Evolutionary conservation across 2,329 filamentous ascomycete genomes (phyloP), one percentile per base, ranked within the genome.

Genomic region (Zymoseptoria pseudotritici): DNA sequence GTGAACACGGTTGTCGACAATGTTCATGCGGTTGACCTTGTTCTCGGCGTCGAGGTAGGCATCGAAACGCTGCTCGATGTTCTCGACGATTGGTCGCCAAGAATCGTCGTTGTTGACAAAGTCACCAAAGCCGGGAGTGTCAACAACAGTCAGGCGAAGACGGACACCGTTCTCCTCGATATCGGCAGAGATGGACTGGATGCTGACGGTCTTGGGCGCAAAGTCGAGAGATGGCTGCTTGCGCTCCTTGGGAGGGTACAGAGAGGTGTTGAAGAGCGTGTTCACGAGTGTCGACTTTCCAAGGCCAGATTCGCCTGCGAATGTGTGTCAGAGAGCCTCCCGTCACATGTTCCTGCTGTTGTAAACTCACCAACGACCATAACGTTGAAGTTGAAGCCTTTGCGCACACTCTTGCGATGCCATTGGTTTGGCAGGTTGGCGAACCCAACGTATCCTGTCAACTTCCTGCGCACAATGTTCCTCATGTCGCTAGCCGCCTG

Each of bases 91-190:
- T 59, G 94, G 94, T 73, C 94, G 87, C 94, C 94, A 99, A 26
- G 94, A 99, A 79, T 97, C 94, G 72, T 97, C 94, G 75, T 99
- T 99, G 88, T 99, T 99, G 74, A 99, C 94, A 74, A 97, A 99
- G 79, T 99, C 94, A 72, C 94, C 94, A 71, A 99, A 99, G 65
- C 94, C 94, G 51, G 94, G 94, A 9, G 94, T 99, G 70, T 99
- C 94, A 66, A 99, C 94, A 57, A 99, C 94, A 11, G 93, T 99
- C 75, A 99, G 79, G 62, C 94, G 90, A 66, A 99, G 87, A 74
- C 94, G 92, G 62, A 99, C 94, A 66, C 94, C 94, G 66, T 96
- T 96, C 82, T 99, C 94, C 79, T 99, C 94, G 68, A 99, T 99
- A 61, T 81, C 79, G 63, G 79, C 79, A 67, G 78, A 80, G 71